Conservation (phyloP, 2,329 filamentous ascomycete genomes). For the Monosporascus sp. region DNA sequence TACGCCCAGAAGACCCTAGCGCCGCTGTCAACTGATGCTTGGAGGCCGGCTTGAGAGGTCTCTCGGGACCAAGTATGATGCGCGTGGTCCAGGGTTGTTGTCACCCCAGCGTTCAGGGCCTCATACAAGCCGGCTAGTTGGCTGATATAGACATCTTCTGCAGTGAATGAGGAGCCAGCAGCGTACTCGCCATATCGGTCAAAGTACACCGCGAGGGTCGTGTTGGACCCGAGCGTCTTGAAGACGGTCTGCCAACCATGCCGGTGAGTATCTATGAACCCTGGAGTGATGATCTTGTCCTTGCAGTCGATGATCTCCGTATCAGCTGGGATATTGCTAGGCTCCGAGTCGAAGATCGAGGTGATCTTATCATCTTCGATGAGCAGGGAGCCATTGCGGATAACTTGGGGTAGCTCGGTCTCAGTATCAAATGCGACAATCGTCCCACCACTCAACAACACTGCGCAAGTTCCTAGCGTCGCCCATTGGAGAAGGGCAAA, state of each 20-base stretch:
- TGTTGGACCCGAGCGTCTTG: slow-evolving; percentile 48
- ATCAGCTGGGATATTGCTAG: slow-evolving; percentile 17
- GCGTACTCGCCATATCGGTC: slow-evolving; percentile 31
- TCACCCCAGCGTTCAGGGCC: slow-evolving; percentile 46
- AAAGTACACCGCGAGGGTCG: slow-evolving; percentile 43
- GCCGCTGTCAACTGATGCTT: slow-evolving; percentile 42
- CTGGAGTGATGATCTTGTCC: slow-evolving; percentile 46
- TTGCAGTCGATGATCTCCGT: slow-evolving; percentile 41
- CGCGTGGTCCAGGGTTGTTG: slow-evolving; percentile 47
- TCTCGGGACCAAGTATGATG: slow-evolving; percentile 41
- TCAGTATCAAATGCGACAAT: slow-evolving; percentile 22
- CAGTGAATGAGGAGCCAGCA: slow-evolving; percentile 25
- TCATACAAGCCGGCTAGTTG: slow-evolving; percentile 44
- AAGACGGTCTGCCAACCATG: slow-evolving; percentile 52
- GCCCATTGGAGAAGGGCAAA: neutral
- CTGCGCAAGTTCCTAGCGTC: neutral
- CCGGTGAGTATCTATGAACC: slow-evolving; percentile 52
- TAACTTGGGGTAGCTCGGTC: slow-evolving; percentile 19
- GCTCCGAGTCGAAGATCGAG: slow-evolving; percentile 20
- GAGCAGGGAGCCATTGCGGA: slow-evolving; percentile 26
- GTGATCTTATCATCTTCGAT: slow-evolving; percentile 29
- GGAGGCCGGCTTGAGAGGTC: slow-evolving; percentile 37
- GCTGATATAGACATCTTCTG: slow-evolving; percentile 41
- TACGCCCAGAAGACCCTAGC: slow-evolving; percentile 43
- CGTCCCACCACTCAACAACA: slow-evolving; percentile 14